Evolutionary conservation across 116 monocot species (phyloP).

Genomic region (Iris pallida): DNA sequence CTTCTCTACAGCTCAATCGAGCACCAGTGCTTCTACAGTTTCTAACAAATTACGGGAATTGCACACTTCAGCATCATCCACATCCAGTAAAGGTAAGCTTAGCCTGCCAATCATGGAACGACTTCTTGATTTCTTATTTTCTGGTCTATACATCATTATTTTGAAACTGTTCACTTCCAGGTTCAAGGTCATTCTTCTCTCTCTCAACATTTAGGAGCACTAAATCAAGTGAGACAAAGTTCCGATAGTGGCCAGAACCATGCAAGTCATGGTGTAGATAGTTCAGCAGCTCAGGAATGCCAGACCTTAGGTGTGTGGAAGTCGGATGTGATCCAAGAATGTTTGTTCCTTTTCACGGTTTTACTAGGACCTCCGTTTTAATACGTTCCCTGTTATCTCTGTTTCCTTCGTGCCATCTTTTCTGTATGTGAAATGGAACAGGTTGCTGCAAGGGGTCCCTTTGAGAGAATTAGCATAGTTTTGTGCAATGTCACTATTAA

Average conservation of each 20-base stretch:
- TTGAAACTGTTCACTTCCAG: slow-evolving; percentile 11
- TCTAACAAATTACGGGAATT: slow-evolving; percentile 36
- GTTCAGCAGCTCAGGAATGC: background rate
- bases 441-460: no score
- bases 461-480: no score
- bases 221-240: slow-evolving; percentile 65
- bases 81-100: slow-evolving; percentile 52
- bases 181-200: slow-evolving; percentile 89
- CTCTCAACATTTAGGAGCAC: slow-evolving; percentile 87
- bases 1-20: slow-evolving; percentile 38
- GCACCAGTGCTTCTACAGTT: slow-evolving; percentile 13
- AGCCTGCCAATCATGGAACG: background rate
- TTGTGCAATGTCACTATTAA: no score
- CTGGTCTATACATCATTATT: slow-evolving; percentile 9
- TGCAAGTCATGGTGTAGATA: slow-evolving; percentile 4
- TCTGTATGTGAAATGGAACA: no score
- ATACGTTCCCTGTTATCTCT: no score
- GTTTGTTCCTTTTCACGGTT: background rate
- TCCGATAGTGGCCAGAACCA: slow-evolving; percentile 15
- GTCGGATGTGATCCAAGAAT: background rate
- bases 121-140: slow-evolving; percentile 3
- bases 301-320: background rate
- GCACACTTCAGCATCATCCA: slow-evolving; percentile 22
- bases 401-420: no score
- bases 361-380: no score